These are phyloP conservation scores for Rossbeevera mucosa DNA, from an alignment of 768 basidiomycete species.

Conservation along the genomic window DNA sequence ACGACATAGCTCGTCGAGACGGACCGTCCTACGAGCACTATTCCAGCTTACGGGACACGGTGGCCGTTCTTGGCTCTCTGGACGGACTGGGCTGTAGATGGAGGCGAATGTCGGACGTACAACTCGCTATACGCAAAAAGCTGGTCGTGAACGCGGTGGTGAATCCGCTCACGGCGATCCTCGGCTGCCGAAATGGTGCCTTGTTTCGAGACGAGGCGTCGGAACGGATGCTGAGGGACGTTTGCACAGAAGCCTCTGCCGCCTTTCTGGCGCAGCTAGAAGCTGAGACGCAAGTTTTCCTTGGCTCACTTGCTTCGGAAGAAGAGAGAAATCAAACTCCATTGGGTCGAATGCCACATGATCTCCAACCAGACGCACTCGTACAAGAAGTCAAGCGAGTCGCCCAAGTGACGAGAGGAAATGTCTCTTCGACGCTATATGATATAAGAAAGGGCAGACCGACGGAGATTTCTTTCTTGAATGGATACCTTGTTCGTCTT, in stretches of 20 bases:
- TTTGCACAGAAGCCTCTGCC: constrained; percentile 70
- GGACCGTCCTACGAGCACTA: constrained; percentile 43
- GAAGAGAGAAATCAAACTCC: constrained; percentile 23
- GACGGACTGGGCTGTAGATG: constrained; percentile 57
- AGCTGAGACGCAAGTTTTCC: constrained; percentile 32
- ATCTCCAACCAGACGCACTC: constrained; percentile 44
- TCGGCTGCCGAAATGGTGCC: constrained; percentile 77
- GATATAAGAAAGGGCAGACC: constrained; percentile 57
- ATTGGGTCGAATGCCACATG: constrained; percentile 41
- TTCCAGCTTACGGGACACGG: constrained; percentile 59
- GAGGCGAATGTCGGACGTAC: constrained; percentile 61
- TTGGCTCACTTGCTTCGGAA: constrained; percentile 22
- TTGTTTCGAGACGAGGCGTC: constrained; percentile 48
- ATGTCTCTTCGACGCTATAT: constrained; percentile 77
- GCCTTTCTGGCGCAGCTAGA: constrained; percentile 54
- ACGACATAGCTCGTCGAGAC: constrained; percentile 45
- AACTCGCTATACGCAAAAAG: constrained; percentile 70
- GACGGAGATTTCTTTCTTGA: constrained; percentile 81
- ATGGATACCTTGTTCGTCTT: constrained; percentile 70
- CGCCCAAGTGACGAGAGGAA: constrained; percentile 51
- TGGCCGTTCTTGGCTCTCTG: constrained; percentile 56
- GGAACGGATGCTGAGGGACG: constrained; percentile 38
- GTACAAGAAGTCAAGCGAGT: constrained; percentile 56
- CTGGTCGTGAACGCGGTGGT: constrained; percentile 77
- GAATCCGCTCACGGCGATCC: constrained; percentile 81